These are phyloP conservation scores for Dactylorhiza incarnata DNA, from an alignment of 106 monocot species.

Conservation along the genomic window DNA sequence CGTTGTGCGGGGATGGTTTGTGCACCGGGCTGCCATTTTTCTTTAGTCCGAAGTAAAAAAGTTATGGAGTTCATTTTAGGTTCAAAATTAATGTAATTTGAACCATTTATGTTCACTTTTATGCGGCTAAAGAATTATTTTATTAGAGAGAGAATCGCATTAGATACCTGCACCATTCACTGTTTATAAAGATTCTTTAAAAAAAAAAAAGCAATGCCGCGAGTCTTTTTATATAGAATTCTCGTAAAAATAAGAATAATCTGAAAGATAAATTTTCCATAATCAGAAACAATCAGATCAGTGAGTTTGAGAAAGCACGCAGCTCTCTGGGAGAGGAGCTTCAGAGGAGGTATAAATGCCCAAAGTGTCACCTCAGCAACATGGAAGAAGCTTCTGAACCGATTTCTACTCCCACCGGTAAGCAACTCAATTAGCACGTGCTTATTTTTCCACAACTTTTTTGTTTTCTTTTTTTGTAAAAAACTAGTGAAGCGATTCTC, in stretches of 20 bases:
- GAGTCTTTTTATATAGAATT: neutral
- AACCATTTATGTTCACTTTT: neutral
- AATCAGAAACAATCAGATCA: conserved; percentile 3
- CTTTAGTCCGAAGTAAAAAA: too few relatives aligned
- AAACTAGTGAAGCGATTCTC: too few relatives aligned
- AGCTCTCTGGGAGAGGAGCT: neutral
- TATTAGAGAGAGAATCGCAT: neutral
- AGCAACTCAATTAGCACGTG: too few relatives aligned
- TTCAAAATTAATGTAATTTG: too few relatives aligned
- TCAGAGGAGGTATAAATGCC: conserved; percentile 4
- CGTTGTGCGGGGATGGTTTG: too few relatives aligned
- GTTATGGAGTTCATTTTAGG: too few relatives aligned
- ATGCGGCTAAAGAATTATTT: neutral
- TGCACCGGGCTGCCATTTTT: too few relatives aligned
- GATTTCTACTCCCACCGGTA: too few relatives aligned
- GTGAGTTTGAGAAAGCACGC: neutral
- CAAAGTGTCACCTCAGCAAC: conserved; percentile 3
- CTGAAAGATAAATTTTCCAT: neutral
- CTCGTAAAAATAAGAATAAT: neutral
- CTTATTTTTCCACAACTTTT: too few relatives aligned
- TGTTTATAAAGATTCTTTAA: too few relatives aligned
- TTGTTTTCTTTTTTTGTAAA: too few relatives aligned
- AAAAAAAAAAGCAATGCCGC: too few relatives aligned
- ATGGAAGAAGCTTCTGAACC: conserved; percentile 6
- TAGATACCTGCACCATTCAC: neutral